These are phyloP conservation scores for Bathelium albidoporum DNA, from an alignment of 495 filamentous ascomycete genomes.

Conservation along the genomic window DNA sequence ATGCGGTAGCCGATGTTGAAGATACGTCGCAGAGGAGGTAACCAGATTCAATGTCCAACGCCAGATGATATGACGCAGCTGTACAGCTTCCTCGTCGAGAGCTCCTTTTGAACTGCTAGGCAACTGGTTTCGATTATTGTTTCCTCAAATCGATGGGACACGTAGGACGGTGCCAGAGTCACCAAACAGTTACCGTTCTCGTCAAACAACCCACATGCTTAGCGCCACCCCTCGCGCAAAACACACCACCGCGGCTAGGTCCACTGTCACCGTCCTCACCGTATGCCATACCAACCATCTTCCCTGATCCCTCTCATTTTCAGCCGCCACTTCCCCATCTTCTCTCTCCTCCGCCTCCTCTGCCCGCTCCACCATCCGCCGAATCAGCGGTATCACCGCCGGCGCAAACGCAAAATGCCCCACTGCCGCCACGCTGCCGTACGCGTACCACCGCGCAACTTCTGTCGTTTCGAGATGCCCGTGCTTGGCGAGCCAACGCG, in stretches of 20 bases:
- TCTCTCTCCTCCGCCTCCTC: constrained; percentile 7
- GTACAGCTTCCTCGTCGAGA: too few relatives aligned
- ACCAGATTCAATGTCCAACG: too few relatives aligned
- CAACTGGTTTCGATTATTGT: too few relatives aligned
- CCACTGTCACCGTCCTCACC: constrained; percentile 12
- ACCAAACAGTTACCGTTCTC: neutral
- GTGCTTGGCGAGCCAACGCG: constrained; percentile 13
- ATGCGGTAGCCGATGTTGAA: too few relatives aligned
- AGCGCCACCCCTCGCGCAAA: constrained; percentile 16
- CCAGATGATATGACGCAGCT: too few relatives aligned
- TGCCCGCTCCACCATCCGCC: constrained; percentile 14
- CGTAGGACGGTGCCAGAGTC: neutral
- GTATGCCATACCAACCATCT: constrained; percentile 15
- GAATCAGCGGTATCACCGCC: constrained; percentile 7
- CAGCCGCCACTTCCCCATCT: constrained; percentile 18
- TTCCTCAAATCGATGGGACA: too few relatives aligned
- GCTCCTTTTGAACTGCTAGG: too few relatives aligned
- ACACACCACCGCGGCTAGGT: constrained; percentile 16
- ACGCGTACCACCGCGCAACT: constrained; percentile 13
- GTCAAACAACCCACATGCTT: constrained; percentile 18
- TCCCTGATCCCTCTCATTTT: constrained; percentile 29
- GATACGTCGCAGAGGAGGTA: too few relatives aligned
- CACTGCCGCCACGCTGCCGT: constrained; percentile 10
- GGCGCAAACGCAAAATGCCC: constrained; percentile 15
- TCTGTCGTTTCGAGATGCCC: constrained; percentile 16